Conservation (phyloP, 345 rosid species). For the Raphanus raphanistrum region DNA sequence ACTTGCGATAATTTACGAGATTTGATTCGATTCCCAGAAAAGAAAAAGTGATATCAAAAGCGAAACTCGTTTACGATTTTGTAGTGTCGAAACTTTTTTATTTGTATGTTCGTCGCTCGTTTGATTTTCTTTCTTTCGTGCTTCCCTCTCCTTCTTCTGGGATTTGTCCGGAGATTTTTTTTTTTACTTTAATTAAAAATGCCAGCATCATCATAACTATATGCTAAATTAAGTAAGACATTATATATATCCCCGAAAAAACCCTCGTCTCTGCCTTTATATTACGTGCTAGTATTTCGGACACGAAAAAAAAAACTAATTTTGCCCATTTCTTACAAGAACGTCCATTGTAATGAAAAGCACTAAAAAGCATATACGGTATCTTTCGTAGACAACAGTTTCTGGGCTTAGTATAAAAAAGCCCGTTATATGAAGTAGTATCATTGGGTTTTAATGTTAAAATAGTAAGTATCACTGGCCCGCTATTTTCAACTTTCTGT, state of each 20-base stretch:
- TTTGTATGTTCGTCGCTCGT: neutral
- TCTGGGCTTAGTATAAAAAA: neutral
- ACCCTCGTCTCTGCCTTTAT: constrained; percentile 18
- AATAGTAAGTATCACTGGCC: neutral
- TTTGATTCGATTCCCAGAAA: constrained; percentile 28
- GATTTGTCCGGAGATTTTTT: constrained; percentile 27
- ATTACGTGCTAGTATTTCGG: constrained; percentile 32
- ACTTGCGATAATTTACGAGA: constrained; percentile 16
- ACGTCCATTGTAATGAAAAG: neutral
- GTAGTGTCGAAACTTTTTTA: constrained; percentile 2
- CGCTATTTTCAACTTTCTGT: no score
- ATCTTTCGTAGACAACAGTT: neutral
- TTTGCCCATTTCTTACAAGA: constrained; percentile 34
- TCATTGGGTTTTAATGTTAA: neutral
- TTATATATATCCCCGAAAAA: neutral
- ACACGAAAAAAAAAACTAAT: constrained; percentile 26
- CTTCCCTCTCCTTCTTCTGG: constrained; percentile 40
- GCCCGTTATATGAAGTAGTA: neutral
- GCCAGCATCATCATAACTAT: constrained; percentile 34
- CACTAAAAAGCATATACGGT: neutral
- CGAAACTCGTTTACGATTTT: constrained; percentile 24
- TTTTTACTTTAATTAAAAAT: constrained; percentile 35
- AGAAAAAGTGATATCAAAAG: neutral
- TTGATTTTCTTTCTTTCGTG: constrained; percentile 36
- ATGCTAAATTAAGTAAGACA: constrained; percentile 32